Evolutionary conservation across 768 basidiomycete species (phyloP).

Genomic region (Leccinellum rugosiceps): DNA sequence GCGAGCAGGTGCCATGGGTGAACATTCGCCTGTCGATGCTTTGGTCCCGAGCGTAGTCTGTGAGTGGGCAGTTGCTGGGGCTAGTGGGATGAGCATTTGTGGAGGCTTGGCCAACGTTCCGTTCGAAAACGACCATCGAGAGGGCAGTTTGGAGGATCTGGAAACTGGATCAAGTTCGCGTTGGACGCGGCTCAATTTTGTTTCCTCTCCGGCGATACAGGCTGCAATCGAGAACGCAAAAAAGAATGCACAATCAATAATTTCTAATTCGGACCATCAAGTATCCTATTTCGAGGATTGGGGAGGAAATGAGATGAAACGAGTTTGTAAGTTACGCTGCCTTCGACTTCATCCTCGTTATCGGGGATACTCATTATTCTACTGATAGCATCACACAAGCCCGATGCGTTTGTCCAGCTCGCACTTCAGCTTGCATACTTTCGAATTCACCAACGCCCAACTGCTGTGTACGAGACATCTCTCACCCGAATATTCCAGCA

Average conservation of each 20-base stretch:
- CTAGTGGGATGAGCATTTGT: slow-evolving; percentile 20
- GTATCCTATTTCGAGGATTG: slow-evolving; percentile 81
- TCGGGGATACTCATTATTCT: neutral
- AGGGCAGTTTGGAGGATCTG: slow-evolving; percentile 3
- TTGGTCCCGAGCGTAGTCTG: slow-evolving; percentile 83
- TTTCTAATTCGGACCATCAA: slow-evolving; percentile 79
- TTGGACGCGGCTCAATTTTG: slow-evolving; percentile 75
- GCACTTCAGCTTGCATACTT: slow-evolving; percentile 91
- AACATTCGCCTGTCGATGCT: slow-evolving; percentile 90
- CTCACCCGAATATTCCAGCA: slow-evolving; percentile 83
- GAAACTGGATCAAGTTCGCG: slow-evolving; percentile 19
- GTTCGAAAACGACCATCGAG: slow-evolving; percentile 5
- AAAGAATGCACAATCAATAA: slow-evolving; percentile 51
- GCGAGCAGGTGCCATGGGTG: slow-evolving; percentile 83
- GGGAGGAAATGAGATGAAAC: slow-evolving; percentile 86
- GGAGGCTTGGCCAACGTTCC: slow-evolving; percentile 52
- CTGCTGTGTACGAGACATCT: slow-evolving; percentile 92
- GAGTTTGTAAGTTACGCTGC: slow-evolving; percentile 48
- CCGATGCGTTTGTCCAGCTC: slow-evolving; percentile 91
- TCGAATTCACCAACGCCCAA: slow-evolving; percentile 68
- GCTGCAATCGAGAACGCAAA: slow-evolving; percentile 59
- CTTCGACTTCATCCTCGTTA: neutral
- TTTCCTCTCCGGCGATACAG: slow-evolving; percentile 55
- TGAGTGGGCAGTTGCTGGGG: slow-evolving; percentile 66
- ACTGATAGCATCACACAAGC: slow-evolving; percentile 46